These are phyloP conservation scores for Castanea sativa DNA, from an alignment of 306 rosid genomes.

Conservation along the genomic window DNA sequence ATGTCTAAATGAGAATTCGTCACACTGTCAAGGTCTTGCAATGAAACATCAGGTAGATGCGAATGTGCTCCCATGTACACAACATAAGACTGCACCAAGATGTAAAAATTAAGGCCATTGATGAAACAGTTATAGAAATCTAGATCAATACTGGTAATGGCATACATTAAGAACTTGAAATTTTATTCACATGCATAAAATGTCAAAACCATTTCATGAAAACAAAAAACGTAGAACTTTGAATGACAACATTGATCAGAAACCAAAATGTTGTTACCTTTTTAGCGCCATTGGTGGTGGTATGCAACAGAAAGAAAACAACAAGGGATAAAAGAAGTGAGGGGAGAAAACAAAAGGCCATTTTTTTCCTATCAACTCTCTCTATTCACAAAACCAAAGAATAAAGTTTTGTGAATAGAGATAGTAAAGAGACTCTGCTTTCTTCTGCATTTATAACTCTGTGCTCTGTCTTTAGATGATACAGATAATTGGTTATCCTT, in stretches of 20 bases:
- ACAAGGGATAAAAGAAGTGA: slow-evolving; percentile 25
- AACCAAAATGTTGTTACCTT: slow-evolving; percentile 24
- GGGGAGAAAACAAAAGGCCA: slow-evolving; percentile 19
- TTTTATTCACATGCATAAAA: neutral
- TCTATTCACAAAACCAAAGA: neutral
- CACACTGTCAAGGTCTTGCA: slow-evolving; percentile 19
- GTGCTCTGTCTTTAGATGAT: slow-evolving; percentile 10
- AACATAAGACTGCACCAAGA: slow-evolving; percentile 53
- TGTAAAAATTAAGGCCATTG: neutral
- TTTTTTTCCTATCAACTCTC: slow-evolving; percentile 1
- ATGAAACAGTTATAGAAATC: neutral
- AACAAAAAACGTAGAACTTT: neutral
- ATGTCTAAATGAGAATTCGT: slow-evolving; percentile 45
- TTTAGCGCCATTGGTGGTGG: slow-evolving; percentile 32
- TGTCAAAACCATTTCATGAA: neutral
- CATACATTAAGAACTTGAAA: neutral
- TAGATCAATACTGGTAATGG: neutral
- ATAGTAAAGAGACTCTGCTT: neutral
- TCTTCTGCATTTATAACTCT: neutral
- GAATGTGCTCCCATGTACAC: slow-evolving; percentile 65
- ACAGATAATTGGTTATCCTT: neutral
- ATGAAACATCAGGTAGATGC: slow-evolving; percentile 24
- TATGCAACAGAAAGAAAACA: slow-evolving; percentile 27
- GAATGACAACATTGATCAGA: too few species aligned
- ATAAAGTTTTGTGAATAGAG: neutral